phyloP scores from a whole-genome alignment of 768 basidiomycete species.

The Trametes cingulata region DNA sequence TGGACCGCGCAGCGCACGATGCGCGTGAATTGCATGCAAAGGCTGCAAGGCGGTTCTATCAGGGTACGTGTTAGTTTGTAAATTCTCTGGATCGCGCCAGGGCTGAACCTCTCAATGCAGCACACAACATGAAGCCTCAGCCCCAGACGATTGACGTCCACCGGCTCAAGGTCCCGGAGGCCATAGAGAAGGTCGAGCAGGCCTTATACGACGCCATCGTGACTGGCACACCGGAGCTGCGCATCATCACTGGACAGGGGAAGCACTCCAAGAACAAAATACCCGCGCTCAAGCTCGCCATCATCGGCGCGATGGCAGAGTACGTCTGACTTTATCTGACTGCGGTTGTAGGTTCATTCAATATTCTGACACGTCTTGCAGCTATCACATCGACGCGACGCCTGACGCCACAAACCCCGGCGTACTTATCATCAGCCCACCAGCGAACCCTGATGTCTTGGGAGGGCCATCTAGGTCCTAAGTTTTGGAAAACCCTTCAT shows the following conservation, averaged over 20 bases:
- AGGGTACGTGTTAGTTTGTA: slow-evolving; percentile 26
- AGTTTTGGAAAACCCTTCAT: not conserved
- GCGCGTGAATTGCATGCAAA: slow-evolving; percentile 33
- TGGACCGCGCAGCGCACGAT: slow-evolving; percentile 31
- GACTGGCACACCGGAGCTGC: slow-evolving; percentile 32
- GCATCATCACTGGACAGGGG: slow-evolving; percentile 37
- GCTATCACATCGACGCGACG: slow-evolving; percentile 29
- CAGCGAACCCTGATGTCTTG: slow-evolving; percentile 11
- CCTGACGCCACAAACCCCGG: slow-evolving; percentile 33
- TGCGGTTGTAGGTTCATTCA: not conserved
- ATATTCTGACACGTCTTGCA: slow-evolving; percentile 4
- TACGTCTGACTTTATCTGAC: slow-evolving; percentile 16
- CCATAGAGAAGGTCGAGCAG: slow-evolving; percentile 32
- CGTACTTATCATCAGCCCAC: slow-evolving; percentile 31
- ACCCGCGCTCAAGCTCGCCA: slow-evolving; percentile 35
- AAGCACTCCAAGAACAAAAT: slow-evolving; percentile 34
- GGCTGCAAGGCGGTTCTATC: slow-evolving; percentile 36
- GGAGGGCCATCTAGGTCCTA: slow-evolving; percentile 12
- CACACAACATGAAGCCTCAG: slow-evolving; percentile 32
- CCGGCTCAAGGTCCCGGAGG: slow-evolving; percentile 35
- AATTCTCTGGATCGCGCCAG: not conserved
- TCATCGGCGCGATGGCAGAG: slow-evolving; percentile 33
- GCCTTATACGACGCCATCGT: slow-evolving; percentile 34
- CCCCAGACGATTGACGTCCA: slow-evolving; percentile 39
- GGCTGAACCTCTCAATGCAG: slow-evolving; percentile 17